Base-by-base conservation (phyloP, 2,329 filamentous ascomycete species). In the Scedosporium dehoogii region DNA sequence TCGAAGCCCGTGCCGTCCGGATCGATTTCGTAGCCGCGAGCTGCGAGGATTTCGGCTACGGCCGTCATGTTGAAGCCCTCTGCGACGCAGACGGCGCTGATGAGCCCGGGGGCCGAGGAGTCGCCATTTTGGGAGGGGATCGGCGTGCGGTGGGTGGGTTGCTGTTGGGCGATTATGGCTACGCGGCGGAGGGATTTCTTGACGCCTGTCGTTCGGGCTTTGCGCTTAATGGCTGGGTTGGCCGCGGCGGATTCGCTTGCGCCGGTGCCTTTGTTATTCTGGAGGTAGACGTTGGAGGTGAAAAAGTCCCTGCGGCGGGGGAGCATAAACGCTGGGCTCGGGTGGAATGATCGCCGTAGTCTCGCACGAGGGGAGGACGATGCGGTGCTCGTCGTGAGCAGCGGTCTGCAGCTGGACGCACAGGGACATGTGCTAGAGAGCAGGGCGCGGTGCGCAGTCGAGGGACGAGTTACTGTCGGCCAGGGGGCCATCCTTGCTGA, bases 141-240 rank as follows among this genome's bases (percentile, higher is more conserved):
- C 6, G 21, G 18, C 12, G 23, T 10, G 18, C 60, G 21, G 12
- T 69, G 70, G 38, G 64, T 63, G 6, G 64, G 58, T n/a, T 77
- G 74, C 65, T 80, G 80, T 70, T 96, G 91, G 18, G 92, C 92
- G 69, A 94, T 91, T 18, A 91, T 89, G 38, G 92, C 91, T 12
- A 96, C 91, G 63, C 92, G 84, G 62, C 93, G 86, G 38, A 97
- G 79, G 1, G 91, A 94, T 65, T 87, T 89, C 67, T 91, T 89
- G 55, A 84, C 74, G 3, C 76, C 75, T 3, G 76, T 72, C 1
- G 75, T 69, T 48, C 81, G 74, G 6, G 76, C 74, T 63, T 81
- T 82, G 63, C 80, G 76, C 68, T 81, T 82, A 59, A 67, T 55
- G 3, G 73, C 64, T 23, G 69, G 33, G 1, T 69, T 58, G 25